A percentile compares a stretch with the other conserved stretches of the same genome.
These are phyloP conservation scores for Eimeria brunetti DNA, from an alignment of 169 alveolate genomes.

Conservation along the genomic window DNA sequence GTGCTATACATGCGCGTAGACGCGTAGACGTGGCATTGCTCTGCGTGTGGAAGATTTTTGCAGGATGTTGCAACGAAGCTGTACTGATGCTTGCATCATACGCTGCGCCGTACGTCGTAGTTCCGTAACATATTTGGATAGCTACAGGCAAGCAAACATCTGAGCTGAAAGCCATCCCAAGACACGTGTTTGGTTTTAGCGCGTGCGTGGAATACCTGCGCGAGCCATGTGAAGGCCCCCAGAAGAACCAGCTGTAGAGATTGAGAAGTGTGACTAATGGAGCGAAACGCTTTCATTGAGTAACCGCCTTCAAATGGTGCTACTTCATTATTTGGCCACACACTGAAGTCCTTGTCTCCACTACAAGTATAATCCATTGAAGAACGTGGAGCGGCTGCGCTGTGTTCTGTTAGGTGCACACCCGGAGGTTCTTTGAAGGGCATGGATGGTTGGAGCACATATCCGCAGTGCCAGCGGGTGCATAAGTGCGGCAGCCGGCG, in stretches of 20 bases:
- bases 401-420: not conserved
- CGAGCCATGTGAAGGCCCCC: not conserved
- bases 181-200: not conserved
- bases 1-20: not conserved
- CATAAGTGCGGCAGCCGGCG: not conserved
- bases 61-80: not conserved
- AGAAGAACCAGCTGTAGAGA: not conserved
- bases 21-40: not conserved
- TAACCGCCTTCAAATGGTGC: not conserved
- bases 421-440: not conserved
- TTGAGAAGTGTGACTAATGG: not conserved
- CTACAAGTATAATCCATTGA: not conserved
- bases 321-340: not conserved
- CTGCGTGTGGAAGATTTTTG: not conserved
- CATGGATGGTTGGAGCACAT: not conserved
- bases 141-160: not conserved
- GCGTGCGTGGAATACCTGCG: not conserved
- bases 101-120: not conserved
- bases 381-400: not conserved
- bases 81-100: not conserved
- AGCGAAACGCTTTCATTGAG: not conserved
- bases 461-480: not conserved
- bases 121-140: not conserved
- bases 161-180: not conserved
- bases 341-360: not conserved